phyloP scores from a whole-genome alignment of 208 protist species.

The Crithidia acanthocephali region DNA sequence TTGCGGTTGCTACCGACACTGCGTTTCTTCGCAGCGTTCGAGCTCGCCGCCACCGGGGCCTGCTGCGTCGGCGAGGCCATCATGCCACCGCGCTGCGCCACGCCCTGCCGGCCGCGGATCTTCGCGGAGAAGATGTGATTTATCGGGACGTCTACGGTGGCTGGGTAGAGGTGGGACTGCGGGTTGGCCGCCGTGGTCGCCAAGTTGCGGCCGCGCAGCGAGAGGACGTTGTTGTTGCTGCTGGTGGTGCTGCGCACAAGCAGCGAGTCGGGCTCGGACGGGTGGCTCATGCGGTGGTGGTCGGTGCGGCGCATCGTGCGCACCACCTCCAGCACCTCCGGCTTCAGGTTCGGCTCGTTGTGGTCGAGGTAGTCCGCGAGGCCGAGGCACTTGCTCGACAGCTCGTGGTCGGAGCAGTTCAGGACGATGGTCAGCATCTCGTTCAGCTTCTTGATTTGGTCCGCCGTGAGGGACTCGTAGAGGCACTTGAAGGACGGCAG shows the following conservation, averaged over 20 bases:
- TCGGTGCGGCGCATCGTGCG: slow-evolving; percentile 52
- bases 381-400: slow-evolving; percentile 82
- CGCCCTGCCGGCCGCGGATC: slow-evolving; percentile 4
- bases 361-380: slow-evolving; percentile 93
- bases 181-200: neutral
- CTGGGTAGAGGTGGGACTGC: slow-evolving; percentile 16
- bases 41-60: neutral
- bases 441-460: slow-evolving; percentile 89
- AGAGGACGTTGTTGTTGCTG: slow-evolving; percentile 29
- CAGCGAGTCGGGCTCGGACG: slow-evolving; percentile 38
- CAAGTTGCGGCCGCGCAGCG: slow-evolving; percentile 13
- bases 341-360: slow-evolving; percentile 74
- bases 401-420: slow-evolving; percentile 80
- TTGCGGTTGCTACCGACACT: slow-evolving; percentile 1
- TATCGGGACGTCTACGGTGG: slow-evolving; percentile 6
- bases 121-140: slow-evolving; percentile 12
- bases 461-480: slow-evolving; percentile 83
- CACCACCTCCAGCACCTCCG: slow-evolving; percentile 77
- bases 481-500: slow-evolving; percentile 90
- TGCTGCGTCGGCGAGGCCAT: slow-evolving; percentile 3
- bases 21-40: neutral
- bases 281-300: slow-evolving; percentile 39
- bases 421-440: slow-evolving; percentile 85
- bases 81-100: neutral
- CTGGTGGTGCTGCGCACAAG: slow-evolving; percentile 36